Base-by-base conservation (phyloP, 257 asterid genomes). In the Salvia rosmarinus region DNA sequence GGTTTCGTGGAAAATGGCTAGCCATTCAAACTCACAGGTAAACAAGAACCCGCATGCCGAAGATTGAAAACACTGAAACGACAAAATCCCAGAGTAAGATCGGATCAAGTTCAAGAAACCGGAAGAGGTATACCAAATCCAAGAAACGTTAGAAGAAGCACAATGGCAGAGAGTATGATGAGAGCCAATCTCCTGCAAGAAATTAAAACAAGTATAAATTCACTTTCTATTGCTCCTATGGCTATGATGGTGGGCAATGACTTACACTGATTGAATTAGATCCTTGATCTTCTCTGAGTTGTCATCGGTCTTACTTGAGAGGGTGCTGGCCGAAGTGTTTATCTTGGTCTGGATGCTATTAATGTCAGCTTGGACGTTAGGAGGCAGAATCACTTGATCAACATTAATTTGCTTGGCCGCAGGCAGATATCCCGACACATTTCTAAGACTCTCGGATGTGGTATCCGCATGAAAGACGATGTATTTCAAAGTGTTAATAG, bases 101-200 rank as follows among this genome's bases (percentile, higher is more conserved):
- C 56, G 71, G 34, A 62, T 21, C 20, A 1, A 56, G 32, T 28
- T 62, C 28, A 30, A 67, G 66, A 68, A 67, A 57, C 17, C 5
- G 47, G 14, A 58, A 52, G 12, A 54, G 57, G 60, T 85, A 73
- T 85, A 92, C 98, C 91, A 35, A 94, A 89, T 81, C 97, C 98
- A 67, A 94, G 86, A 68, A 90, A 94, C 12, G 97, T 86, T 52
- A 94, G 60, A 43, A 89, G 77, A 72, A 93, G 96, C 97, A 93
- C 90, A 49, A 86, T 85, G 0, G 97, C 97, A 13, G 98, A 87
- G 50, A 90, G 90, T 51, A 94, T 10, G 75, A 94, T 94, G 50
- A 94, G 96, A 65, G 95, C 92, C 86, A 89, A 71, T 81, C 96
- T 82, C 96, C 98, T 92, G 91, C 86, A 88, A 71, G 69, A 75